These are phyloP conservation scores for Tirmania nivea DNA, from an alignment of 495 filamentous ascomycete species.

Conservation along the genomic window DNA sequence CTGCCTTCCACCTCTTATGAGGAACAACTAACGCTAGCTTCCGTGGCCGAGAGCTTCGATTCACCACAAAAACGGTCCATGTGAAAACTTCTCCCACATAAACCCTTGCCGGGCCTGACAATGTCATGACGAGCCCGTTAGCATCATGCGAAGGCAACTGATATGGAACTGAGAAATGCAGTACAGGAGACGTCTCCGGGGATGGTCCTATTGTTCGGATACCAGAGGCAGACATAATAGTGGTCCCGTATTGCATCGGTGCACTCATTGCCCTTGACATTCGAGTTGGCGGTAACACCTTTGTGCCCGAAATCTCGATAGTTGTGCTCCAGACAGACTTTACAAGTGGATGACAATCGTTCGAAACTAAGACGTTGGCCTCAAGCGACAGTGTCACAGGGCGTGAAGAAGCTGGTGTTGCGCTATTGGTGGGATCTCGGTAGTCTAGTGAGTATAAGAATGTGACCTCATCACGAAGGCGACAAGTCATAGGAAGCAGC, in stretches of 20 bases:
- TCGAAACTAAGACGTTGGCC: conserved; percentile 39
- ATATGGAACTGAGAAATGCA: neutral
- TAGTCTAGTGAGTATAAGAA: conserved; percentile 61
- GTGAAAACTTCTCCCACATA: conserved; percentile 53
- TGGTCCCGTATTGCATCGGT: neutral
- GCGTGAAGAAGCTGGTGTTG: conserved; percentile 28
- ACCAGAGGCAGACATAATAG: conserved; percentile 10
- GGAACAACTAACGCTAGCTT: conserved; percentile 66
- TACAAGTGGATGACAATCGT: conserved; percentile 48
- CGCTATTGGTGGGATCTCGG: conserved; percentile 28
- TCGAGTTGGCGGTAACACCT: neutral
- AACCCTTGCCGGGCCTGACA: conserved; percentile 23
- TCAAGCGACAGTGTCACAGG: conserved; percentile 41
- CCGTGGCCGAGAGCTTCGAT: conserved; percentile 38
- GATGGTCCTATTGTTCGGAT: conserved; percentile 18
- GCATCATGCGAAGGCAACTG: neutral
- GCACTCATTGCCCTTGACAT: neutral
- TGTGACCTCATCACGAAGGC: conserved; percentile 64
- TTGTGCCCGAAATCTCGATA: conserved; percentile 46
- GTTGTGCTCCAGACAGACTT: conserved; percentile 61
- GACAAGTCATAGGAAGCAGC: conserved; percentile 42
- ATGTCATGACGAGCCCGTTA: conserved; percentile 16
- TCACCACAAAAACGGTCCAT: conserved; percentile 83
- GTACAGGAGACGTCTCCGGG: neutral
- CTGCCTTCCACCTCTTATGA: conserved; percentile 49